Percentiles rank a stretch among this genome's conserved stretches.
These are phyloP conservation scores for Bacterosira constricta DNA, from an alignment of 108 stramenopile genomes.

Conservation along the genomic window DNA sequence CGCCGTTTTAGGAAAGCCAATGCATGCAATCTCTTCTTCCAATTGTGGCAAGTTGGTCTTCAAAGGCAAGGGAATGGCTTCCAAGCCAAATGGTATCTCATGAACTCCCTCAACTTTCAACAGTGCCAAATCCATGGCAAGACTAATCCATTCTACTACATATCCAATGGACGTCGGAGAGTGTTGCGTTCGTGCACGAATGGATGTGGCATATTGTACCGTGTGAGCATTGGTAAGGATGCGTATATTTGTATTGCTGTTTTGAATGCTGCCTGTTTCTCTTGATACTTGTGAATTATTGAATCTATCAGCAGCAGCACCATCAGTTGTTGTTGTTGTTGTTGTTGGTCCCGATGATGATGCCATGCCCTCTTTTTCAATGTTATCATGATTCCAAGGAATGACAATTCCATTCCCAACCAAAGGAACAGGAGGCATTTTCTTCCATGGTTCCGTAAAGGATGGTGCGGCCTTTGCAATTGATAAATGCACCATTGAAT, in stretches of 20 bases:
- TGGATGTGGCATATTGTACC: slow-evolving; percentile 52
- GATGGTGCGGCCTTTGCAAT: slow-evolving; percentile 19
- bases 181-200: slow-evolving; percentile 37
- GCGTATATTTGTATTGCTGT: background rate
- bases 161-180: slow-evolving; percentile 10
- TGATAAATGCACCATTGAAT: slow-evolving; percentile 14
- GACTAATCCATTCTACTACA: slow-evolving; percentile 19
- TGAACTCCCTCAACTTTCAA: slow-evolving; percentile 3
- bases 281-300: too few relatives aligned
- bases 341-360: background rate
- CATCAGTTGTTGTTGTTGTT: background rate
- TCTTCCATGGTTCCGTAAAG: slow-evolving; percentile 26
- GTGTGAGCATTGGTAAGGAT: slow-evolving; percentile 56
- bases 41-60: slow-evolving; percentile 2
- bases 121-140: slow-evolving; percentile 31
- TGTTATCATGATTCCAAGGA: background rate
- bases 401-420: slow-evolving; percentile 9
- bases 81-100: background rate
- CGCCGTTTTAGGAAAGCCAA: background rate
- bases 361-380: background rate
- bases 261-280: background rate
- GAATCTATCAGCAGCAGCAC: background rate
- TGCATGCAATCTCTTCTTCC: slow-evolving; percentile 11
- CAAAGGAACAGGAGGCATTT: slow-evolving; percentile 13
- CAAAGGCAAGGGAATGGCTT: background rate